Conservation (phyloP, 345 rosid species). For the Linum lewisii region DNA sequence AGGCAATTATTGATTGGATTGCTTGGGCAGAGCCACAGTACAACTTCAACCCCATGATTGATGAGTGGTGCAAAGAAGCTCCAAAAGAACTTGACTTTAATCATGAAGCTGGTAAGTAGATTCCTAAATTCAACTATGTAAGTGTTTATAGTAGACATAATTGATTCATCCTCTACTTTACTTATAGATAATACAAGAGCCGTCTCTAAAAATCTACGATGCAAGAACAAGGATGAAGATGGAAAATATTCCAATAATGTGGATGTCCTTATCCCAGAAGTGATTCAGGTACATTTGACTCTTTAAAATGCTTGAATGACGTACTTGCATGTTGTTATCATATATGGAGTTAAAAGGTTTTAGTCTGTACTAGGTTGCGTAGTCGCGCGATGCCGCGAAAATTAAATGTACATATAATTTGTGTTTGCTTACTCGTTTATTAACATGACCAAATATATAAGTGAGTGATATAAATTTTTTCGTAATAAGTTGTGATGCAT, state of each 20-base stretch:
- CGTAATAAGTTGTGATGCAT: no score
- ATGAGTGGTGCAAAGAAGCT: conserved; percentile 99
- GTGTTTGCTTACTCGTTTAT: no score
- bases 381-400: no score
- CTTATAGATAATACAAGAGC: conserved; percentile 71
- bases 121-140: no score
- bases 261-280: conserved; percentile 86
- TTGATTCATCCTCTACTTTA: neutral
- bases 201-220: conserved; percentile 73
- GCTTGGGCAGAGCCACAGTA: conserved; percentile 98
- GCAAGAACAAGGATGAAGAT: conserved; percentile 35
- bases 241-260: conserved; percentile 32
- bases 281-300: conserved; percentile 62
- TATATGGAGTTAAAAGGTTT: neutral
- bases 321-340: neutral
- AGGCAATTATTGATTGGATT: conserved; percentile 87
- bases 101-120: conserved; percentile 68
- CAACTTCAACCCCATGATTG: conserved; percentile 86
- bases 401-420: no score
- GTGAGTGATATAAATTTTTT: no score
- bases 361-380: no score
- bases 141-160: neutral
- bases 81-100: conserved; percentile 94
- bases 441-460: no score
- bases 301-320: conserved; percentile 3